Percentiles rank a stretch among this genome's conserved stretches.
phyloP scores from a whole-genome alignment of 768 basidiomycete genomes.

The Solioccasus polychromus region DNA sequence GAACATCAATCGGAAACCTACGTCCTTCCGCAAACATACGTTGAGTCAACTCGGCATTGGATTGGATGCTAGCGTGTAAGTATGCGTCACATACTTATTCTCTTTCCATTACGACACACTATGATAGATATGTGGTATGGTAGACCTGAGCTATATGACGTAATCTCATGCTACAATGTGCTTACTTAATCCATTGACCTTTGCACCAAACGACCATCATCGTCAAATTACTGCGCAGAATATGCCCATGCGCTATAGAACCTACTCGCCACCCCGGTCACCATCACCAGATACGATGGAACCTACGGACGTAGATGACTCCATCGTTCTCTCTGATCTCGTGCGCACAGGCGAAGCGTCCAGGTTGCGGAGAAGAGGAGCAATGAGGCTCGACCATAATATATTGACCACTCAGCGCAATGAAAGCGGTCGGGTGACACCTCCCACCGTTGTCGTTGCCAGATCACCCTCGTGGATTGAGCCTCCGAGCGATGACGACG shows the following conservation, averaged over 20 bases:
- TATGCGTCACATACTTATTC: too few species aligned
- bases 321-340: conserved; percentile 70
- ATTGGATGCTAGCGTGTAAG: too few species aligned
- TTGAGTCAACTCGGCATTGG: too few species aligned
- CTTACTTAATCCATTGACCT: conserved; percentile 13
- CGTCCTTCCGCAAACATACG: too few species aligned
- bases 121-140: too few species aligned
- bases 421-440: conserved; percentile 23
- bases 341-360: conserved; percentile 74
- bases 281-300: conserved; percentile 20
- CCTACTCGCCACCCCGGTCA: conserved; percentile 6
- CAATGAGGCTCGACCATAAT: conserved; percentile 59
- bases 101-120: too few species aligned
- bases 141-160: too few species aligned
- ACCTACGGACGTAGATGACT: conserved; percentile 56
- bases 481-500: conserved; percentile 31
- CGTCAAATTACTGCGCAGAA: conserved; percentile 16
- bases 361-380: conserved; percentile 67
- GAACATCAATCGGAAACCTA: too few species aligned
- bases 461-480: conserved; percentile 35
- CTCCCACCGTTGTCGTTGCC: conserved; percentile 27
- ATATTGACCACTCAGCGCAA: conserved; percentile 26
- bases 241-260: conserved; percentile 34
- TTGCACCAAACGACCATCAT: conserved; percentile 25
- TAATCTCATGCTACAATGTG: background rate